Base-by-base conservation (phyloP, 192 early-diverging fungal genomes). In the Coemansia sp. region DNA sequence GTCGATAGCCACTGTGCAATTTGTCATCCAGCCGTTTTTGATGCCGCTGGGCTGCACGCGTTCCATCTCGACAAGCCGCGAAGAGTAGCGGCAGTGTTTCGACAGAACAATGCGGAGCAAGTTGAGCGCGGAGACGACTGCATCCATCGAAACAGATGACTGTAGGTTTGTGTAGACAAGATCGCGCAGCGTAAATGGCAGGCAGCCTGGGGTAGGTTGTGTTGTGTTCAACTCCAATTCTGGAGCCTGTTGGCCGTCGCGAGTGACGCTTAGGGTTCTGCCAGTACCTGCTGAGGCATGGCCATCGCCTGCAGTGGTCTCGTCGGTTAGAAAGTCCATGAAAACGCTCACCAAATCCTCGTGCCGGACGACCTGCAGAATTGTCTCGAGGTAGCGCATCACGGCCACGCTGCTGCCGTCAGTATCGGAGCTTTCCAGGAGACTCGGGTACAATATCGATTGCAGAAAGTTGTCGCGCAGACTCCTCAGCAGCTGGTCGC, bases 381-480 rank as follows among this genome's bases (percentile, higher is more conserved):
- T 93, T 55, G 90, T 71, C 61, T 92, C 88, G 50, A 98, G 85
- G 59, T 98, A 98, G 61, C 87, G 91, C 69, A 98, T 90, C 1
- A 91, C 88, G 3, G 95, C 89, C 0, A 94, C 91, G 17, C 93
- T 89, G 59, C 90, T 92, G 6, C 93, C 94, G 72, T 98, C 94
- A 22, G 89, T 91, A 74, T 98, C 96, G 0, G 92, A 94, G 72
- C 91, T 91, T 56, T 91, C 91, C 41, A 89, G 72, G 54, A 96
- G 83, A 40, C 90, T 90, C 20, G 95, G 90, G 60, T 93, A 90
- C 43, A 98, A 81, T 59, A 95, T 93, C 43, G 90, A 88, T 58
- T 90, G 90, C 45, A 98, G 76, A 74, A 96, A 93, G 34, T 90
- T 87, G 29, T 83, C 72, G 57, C 89, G 85, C 73, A 98, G 80